Base-by-base conservation (phyloP, 805 yeast species). In the Scheffersomyces stipitis region DNA sequence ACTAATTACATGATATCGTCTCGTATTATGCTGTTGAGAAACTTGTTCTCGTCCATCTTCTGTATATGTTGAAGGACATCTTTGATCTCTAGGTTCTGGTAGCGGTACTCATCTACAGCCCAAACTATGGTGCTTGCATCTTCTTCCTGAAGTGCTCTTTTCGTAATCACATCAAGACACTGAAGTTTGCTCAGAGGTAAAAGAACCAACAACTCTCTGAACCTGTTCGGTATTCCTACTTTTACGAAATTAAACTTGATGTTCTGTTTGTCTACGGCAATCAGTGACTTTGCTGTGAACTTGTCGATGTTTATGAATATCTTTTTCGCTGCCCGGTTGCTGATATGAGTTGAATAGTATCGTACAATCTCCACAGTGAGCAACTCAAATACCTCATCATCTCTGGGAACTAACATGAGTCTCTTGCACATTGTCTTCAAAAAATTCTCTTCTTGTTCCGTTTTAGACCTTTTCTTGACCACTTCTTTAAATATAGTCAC, bases 31-130 rank as follows among this genome's bases (percentile, higher is more conserved):
- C 35, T 12, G 26, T 28, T 13, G 30, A 30, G 15, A 5, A 23
- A 15, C n/a, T 9, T 28, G 20, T 28, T 7, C 16, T 18, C 16
- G 13, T 7, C 26, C 18, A 37, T 15, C 14, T 26, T 32, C 17
- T 9, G 12, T 10, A 41, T 31, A 20, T 20, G 24, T 10, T 20
- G 24, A 20, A 51, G 15, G 6, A 51, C 38, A n/a, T 54, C 55
- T 16, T 42, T 27, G 12, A 58, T 34, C 15, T 45, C 34, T 18
- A 52, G 36, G 2, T 72, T 72, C 22, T 51, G 36, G 8, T 38
- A 32, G 33, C 64, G 51, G 38, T 65, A 46, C 40, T 64, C 70
- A 5, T 50, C 45, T 4, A 59, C 50, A 26, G 52, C 48, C 72
- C 72, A 67, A 16, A 36, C 17, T 3, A 62, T 26, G 6, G 53